Conservation (phyloP, 352 stramenopile genomes). For the Phytophthora citricola region DNA sequence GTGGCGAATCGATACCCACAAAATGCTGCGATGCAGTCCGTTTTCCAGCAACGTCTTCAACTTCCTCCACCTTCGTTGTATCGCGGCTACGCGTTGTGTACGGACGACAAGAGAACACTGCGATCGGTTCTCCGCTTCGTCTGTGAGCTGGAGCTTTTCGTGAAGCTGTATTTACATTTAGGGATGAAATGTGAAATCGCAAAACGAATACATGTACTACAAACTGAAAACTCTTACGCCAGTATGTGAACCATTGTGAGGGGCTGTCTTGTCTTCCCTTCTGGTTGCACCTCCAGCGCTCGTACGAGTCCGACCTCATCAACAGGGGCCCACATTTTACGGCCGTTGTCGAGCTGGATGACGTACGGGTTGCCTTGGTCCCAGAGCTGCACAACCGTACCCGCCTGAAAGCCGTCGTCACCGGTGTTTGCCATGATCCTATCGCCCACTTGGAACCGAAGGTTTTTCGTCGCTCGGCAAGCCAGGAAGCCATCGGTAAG, state of each 20-base stretch:
- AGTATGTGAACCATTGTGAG: constrained; percentile 38
- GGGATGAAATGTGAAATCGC: not conserved
- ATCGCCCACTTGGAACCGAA: constrained; percentile 57
- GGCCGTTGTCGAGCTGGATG: constrained; percentile 46
- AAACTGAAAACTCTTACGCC: constrained; percentile 7
- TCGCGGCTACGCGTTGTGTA: constrained; percentile 7
- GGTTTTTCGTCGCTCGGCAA: constrained; percentile 38
- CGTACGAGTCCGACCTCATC: constrained; percentile 49
- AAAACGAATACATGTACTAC: too few relatives aligned
- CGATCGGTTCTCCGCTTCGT: constrained; percentile 23
- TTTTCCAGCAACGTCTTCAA: constrained; percentile 24
- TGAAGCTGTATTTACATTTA: not conserved
- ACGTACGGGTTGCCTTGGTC: constrained; percentile 59
- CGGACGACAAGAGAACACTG: constrained; percentile 10
- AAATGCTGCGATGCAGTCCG: constrained; percentile 9
- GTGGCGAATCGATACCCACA: constrained; percentile 17
- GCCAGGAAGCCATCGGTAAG: constrained; percentile 57
- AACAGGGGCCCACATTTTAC: constrained; percentile 53
- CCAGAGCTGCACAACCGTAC: constrained; percentile 51
- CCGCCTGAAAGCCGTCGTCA: constrained; percentile 45
- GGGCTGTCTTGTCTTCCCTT: constrained; percentile 18
- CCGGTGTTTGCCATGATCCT: constrained; percentile 47
- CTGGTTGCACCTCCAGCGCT: constrained; percentile 20
- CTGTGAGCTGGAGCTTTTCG: constrained; percentile 4
- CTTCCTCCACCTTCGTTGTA: constrained; percentile 15